Percentiles rank a stretch among this genome's conserved stretches.
These are phyloP conservation scores for Grosmannia penicillata DNA, from an alignment of 2,329 filamentous ascomycete species.

Conservation along the genomic window DNA sequence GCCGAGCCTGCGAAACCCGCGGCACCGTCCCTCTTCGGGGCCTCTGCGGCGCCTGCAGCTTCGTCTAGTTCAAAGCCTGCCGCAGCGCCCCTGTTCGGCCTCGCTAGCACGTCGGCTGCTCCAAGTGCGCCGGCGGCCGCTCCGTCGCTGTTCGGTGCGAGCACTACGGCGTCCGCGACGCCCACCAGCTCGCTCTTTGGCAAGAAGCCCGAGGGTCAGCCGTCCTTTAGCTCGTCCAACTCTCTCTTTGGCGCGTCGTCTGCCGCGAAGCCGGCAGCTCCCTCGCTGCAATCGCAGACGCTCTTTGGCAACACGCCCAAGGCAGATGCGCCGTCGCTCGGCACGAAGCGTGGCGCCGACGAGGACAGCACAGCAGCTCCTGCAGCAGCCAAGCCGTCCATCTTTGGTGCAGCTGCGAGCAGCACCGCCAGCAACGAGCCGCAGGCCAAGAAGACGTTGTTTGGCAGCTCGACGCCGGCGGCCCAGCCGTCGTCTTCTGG, in stretches of 20 bases:
- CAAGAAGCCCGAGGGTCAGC: constrained; percentile 1
- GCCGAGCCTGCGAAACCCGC: background rate
- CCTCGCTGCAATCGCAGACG: constrained; percentile 16
- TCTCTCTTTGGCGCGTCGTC: background rate
- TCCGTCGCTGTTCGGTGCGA: background rate
- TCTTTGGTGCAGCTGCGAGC: constrained; percentile 8
- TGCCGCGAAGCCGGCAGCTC: constrained; percentile 4
- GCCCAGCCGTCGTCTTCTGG: constrained; percentile 1
- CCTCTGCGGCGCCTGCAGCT: background rate
- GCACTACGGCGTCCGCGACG: background rate
- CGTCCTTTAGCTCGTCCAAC: background rate
- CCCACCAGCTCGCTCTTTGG: background rate
- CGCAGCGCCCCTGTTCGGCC: background rate
- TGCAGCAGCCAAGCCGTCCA: background rate
- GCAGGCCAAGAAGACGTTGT: constrained; percentile 13
- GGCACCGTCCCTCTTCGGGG: background rate
- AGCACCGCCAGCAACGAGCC: constrained; percentile 7
- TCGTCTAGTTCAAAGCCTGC: background rate
- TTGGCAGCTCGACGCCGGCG: constrained; percentile 9
- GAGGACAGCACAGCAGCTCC: background rate
- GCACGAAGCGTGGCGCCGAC: constrained; percentile 3
- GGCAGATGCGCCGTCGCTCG: background rate
- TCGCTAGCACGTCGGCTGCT: background rate
- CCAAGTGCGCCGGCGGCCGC: background rate
- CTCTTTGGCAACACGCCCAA: constrained; percentile 25